Evolutionary conservation across 225 moss, liverwort and hornwort genomes (phyloP).

Genomic region (Rhytidiadelphus loreus): DNA sequence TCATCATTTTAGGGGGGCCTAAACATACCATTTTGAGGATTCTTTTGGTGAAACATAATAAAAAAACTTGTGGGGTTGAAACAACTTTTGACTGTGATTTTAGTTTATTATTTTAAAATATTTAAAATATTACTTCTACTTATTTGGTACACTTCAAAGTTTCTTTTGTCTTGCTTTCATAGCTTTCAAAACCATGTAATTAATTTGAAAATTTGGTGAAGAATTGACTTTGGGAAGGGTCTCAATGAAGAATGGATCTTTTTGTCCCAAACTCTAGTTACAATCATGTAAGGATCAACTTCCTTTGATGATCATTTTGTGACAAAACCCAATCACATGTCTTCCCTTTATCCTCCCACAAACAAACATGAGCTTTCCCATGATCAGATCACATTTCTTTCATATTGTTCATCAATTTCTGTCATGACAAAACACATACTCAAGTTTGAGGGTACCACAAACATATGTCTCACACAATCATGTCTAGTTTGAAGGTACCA

Average conservation of each 20-base stretch:
- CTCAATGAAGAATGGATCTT: not conserved
- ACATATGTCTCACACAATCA: not conserved
- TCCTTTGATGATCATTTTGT: not conserved
- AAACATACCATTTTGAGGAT: too few relatives aligned
- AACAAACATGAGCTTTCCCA: not conserved
- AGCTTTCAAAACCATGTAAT: not conserved
- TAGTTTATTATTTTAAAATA: too few relatives aligned
- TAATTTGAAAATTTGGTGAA: not conserved
- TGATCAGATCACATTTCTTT: not conserved
- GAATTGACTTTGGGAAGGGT: accelerated
- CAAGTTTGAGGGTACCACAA: not conserved
- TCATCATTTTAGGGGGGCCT: too few relatives aligned
- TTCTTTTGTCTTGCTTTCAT: not conserved
- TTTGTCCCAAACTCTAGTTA: not conserved
- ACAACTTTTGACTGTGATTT: not conserved
- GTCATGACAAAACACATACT: not conserved
- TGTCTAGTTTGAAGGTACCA: not conserved
- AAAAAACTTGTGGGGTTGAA: too few relatives aligned
- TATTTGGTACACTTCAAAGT: accelerated
- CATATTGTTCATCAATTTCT: too few relatives aligned
- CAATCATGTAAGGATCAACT: not conserved
- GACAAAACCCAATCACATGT: not conserved
- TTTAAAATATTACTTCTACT: too few relatives aligned
- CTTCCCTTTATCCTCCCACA: too few relatives aligned
- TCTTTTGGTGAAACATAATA: too few relatives aligned